Conservation (phyloP, 164 flowering plant genomes). For the grape (Vitis vinifera) region ASM3070453v1 NC_081812.1:5892501-5893000, state of each 20-base stretch:
- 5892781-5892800: slow-evolving; percentile 40
- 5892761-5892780: slow-evolving; percentile 65
- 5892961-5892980: no score
- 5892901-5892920: no score
- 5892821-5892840: no score
- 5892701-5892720: slow-evolving; percentile 86
- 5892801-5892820: no score
- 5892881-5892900: no score
- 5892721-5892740: slow-evolving; percentile 78
- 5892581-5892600: slow-evolving; percentile 82
- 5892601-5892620: slow-evolving; percentile 18
- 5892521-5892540: no score
- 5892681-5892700: slow-evolving; percentile 56
- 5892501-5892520: no score
- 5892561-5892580: slow-evolving; percentile 20
- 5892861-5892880: no score
- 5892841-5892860: no score
- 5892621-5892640: slow-evolving; percentile 8
- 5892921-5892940: no score
- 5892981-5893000: no score
- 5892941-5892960: no score
- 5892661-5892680: slow-evolving; percentile 47
- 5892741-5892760: slow-evolving; percentile 86
- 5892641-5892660: slow-evolving; percentile 14
- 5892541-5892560: not conserved